Conservation (phyloP, 805 yeast genomes). For the Teunomyces lycoperdinae region DNA sequence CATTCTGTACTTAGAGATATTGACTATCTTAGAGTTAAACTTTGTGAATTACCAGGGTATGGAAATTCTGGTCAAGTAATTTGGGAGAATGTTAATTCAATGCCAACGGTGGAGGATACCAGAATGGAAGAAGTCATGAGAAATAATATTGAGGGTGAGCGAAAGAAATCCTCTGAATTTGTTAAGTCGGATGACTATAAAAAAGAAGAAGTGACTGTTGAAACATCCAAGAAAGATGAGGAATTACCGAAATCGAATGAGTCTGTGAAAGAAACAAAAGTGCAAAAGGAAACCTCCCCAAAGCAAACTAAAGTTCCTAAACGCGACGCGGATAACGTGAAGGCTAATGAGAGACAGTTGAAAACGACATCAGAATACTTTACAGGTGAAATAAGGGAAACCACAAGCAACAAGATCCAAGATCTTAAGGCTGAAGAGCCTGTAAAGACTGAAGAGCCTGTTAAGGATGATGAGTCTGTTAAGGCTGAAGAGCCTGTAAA, state of each 20-base stretch:
- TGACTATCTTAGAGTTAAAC: conserved; percentile 60
- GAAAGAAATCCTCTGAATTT: conserved; percentile 1
- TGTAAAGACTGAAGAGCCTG: too few relatives aligned
- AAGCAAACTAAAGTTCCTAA: too few relatives aligned
- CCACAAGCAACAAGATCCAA: too few relatives aligned
- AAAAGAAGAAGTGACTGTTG: background rate
- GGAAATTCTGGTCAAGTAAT: conserved; percentile 60
- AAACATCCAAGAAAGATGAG: background rate
- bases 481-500: too few relatives aligned
- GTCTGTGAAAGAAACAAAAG: too few relatives aligned
- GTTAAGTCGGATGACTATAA: background rate
- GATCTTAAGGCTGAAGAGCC: too few relatives aligned
- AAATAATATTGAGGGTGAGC: conserved; percentile 30
- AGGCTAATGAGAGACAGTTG: too few relatives aligned
- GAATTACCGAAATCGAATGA: background rate
- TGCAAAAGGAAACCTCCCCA: too few relatives aligned
- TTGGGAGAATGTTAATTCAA: conserved; percentile 56
- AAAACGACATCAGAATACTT: too few relatives aligned
- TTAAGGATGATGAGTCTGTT: too few relatives aligned
- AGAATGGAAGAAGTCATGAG: conserved; percentile 48
- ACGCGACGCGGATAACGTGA: too few relatives aligned
- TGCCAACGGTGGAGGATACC: conserved; percentile 49
- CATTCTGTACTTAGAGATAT: conserved; percentile 57
- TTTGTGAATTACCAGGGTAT: conserved; percentile 56
- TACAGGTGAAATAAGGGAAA: too few relatives aligned